Evolutionary conservation across 768 basidiomycete species (phyloP), one percentile per base, ranked within the genome.

Genomic region (Sporobolomyces pararoseus): DNA sequence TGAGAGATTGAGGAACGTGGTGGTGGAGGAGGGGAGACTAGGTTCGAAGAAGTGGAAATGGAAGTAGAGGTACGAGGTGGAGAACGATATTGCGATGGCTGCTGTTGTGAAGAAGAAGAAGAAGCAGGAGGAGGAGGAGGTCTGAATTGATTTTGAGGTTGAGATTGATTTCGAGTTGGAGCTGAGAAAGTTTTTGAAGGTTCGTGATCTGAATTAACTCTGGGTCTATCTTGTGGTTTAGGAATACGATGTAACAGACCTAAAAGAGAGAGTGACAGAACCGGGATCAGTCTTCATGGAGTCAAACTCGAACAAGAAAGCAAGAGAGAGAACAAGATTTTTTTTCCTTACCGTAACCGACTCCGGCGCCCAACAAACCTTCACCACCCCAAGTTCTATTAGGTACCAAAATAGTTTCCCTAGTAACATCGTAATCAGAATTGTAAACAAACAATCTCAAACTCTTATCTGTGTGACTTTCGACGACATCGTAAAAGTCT

Each of bases 341-440:
- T 3, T 27, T 4, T 9, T 27, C 25, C 57, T 37, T 27, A 42
- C 57, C 87, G 67, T 78, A 95, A 88, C 95, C 95, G 53, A 98
- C 96, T 34, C 97, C 89, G 76, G 94, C 97, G 49, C 95, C 95
- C 17, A 98, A 82, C 32, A 98, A 83, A 0, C 95, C 94, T 78
- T 94, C 94, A 9, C 95, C 95, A 52, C 95, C 95, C 94, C 95
- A 97, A 74, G 95, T 90, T 55, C 93, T 84, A 79, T 97, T 97
- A 14, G 96, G 95, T 59, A 97, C 91, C 27, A 72, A 68, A 37
- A 66, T 46, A 42, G 66, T 57, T 29, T 66, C 71, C 2, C 54
- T 65, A 35, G 83, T 91, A 61, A 80, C 94, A 92, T 96, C 91
- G 78, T 96, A 93, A 80, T 97, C 95, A 72, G 91, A 87, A 19